These are phyloP conservation scores for Holtermanniella nyarrowii DNA, from an alignment of 768 basidiomycete species.

Conservation along the genomic window DNA sequence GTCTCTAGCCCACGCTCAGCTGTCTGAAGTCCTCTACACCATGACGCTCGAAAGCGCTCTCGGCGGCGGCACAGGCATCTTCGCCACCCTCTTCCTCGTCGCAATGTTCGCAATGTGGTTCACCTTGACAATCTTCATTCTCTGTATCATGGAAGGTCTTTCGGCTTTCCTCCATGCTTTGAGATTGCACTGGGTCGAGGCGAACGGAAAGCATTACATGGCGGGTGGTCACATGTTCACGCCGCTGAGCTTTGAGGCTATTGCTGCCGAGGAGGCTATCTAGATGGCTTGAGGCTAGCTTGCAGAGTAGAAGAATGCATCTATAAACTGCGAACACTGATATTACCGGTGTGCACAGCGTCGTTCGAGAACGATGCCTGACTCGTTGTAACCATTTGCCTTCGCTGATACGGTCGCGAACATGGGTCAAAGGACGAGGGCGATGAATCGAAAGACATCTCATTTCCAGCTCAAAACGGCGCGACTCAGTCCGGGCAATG, in stretches of 20 bases:
- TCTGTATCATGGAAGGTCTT: constrained; percentile 75
- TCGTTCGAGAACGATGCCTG: too few relatives aligned
- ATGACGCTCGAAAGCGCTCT: constrained; percentile 59
- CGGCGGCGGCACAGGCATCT: constrained; percentile 42
- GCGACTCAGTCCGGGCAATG: too few relatives aligned
- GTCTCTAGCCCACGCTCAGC: constrained; percentile 92
- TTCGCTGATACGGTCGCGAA: too few relatives aligned
- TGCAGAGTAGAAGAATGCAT: too few relatives aligned
- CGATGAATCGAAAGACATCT: too few relatives aligned
- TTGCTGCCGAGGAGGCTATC: constrained; percentile 30
- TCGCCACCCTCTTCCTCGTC: constrained; percentile 49
- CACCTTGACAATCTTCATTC: constrained; percentile 57
- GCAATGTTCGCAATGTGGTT: constrained; percentile 77
- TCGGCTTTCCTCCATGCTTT: constrained; percentile 10
- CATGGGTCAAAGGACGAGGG: too few relatives aligned
- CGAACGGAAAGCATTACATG: constrained; percentile 90
- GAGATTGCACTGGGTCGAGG: constrained; percentile 54
- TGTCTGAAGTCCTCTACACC: constrained; percentile 59
- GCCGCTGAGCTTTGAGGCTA: constrained; percentile 38
- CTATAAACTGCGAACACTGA: too few relatives aligned
- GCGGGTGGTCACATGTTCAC: constrained; percentile 61
- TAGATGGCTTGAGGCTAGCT: too few relatives aligned
- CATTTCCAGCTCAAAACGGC: too few relatives aligned
- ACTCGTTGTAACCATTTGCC: too few relatives aligned
- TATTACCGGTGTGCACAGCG: too few relatives aligned